A percentile compares a stretch with the other conserved stretches of the same genome.
phyloP scores from a whole-genome alignment of 805 yeast genomes.

The Nakazawaea populi region DNA sequence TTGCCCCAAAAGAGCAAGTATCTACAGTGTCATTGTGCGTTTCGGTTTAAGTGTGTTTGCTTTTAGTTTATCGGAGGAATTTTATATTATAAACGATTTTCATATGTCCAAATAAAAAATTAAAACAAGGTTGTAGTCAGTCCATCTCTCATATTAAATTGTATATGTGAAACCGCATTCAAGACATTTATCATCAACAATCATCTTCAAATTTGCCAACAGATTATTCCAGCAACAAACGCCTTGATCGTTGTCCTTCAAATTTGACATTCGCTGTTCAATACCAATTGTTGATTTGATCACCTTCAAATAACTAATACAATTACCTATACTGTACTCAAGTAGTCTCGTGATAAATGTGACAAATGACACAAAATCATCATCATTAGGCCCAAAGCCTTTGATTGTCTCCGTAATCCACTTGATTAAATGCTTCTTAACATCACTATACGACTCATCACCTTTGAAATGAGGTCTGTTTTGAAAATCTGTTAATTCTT shows the following conservation, averaged over 20 bases:
- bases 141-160: too few species aligned
- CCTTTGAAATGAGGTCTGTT: background rate
- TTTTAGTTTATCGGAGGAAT: too few species aligned
- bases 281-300: background rate
- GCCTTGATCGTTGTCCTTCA: background rate
- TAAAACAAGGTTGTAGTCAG: too few species aligned
- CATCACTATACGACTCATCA: background rate
- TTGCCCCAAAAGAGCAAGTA: too few species aligned
- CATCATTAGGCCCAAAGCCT: constrained; percentile 1
- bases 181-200: background rate
- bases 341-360: background rate
- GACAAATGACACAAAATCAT: background rate
- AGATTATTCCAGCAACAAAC: background rate
- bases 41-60: too few species aligned
- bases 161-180: background rate
- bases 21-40: too few species aligned
- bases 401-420: background rate
- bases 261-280: background rate
- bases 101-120: too few species aligned
- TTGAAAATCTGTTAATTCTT: background rate
- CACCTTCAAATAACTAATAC: background rate
- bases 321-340: background rate
- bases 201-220: background rate
- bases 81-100: too few species aligned
- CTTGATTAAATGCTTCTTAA: background rate